Percentiles rank a stretch among this genome's conserved stretches.
Conservation (phyloP, 208 protist species). For the Herpetomonas muscarum region DNA sequence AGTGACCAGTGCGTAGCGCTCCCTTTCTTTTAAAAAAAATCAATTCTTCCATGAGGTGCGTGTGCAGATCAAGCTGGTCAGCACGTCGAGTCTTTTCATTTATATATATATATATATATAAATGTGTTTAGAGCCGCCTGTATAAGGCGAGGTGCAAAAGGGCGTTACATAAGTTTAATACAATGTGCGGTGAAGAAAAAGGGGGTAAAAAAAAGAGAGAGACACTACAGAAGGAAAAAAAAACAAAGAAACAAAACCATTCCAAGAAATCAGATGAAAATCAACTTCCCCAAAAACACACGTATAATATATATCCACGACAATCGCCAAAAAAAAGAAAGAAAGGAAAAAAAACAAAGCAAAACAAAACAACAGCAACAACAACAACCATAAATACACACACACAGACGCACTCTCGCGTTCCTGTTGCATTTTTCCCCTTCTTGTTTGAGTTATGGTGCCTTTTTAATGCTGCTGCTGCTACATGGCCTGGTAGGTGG, state of each 20-base stretch:
- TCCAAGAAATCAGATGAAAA: not conserved
- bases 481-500: conserved; percentile 51
- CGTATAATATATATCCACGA: not conserved
- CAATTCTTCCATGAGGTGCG: too few relatives aligned
- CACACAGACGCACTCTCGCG: not conserved
- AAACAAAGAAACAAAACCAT: conserved; percentile 4
- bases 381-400: not conserved
- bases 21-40: not conserved
- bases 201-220: not conserved
- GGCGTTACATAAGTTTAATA: too few relatives aligned
- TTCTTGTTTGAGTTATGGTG: too few relatives aligned
- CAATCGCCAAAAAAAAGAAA: not conserved
- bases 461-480: not conserved
- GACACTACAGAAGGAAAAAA: too few relatives aligned
- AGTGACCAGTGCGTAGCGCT: not conserved
- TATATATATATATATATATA: too few relatives aligned
- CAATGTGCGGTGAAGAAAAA: not conserved
- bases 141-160: too few relatives aligned
- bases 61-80: too few relatives aligned
- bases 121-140: too few relatives aligned
- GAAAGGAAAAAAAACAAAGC: conserved; percentile 3
- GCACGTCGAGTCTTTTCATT: too few relatives aligned
- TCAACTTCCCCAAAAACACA: not conserved
- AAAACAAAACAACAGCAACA: not conserved
- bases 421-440: not conserved